These are phyloP conservation scores for Nidularia sp. DNA, from an alignment of 768 basidiomycete species.

Conservation along the genomic window DNA sequence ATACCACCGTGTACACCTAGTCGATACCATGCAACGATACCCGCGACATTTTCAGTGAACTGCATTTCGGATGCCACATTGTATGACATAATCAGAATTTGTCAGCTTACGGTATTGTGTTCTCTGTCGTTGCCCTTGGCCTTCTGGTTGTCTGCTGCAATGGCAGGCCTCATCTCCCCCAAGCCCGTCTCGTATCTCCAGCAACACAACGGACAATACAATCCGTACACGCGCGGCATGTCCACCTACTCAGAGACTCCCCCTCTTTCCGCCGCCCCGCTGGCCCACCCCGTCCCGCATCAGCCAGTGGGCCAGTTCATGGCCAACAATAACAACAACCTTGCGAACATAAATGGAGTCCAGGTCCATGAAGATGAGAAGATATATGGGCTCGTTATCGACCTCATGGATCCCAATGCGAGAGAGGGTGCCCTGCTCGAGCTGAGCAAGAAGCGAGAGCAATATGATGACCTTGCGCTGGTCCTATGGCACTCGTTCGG, in stretches of 20 bases:
- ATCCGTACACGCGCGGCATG: slow-evolving; percentile 53
- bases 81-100: no score
- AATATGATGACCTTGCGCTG: slow-evolving; percentile 96
- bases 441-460: slow-evolving; percentile 97
- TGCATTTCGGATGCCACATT: no score
- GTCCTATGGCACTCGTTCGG: slow-evolving; percentile 99
- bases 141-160: slow-evolving; percentile 23
- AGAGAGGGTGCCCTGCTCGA: slow-evolving; percentile 90
- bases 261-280: slow-evolving; percentile 46
- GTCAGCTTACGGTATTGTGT: no score
- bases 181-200: slow-evolving; percentile 64
- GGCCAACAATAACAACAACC: slow-evolving; percentile 16
- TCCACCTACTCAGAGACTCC: slow-evolving; percentile 60
- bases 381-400: slow-evolving; percentile 88
- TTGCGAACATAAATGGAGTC: slow-evolving; percentile 12
- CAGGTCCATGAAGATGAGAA: slow-evolving; percentile 57
- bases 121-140: background rate
- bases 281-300: slow-evolving; percentile 56
- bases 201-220: slow-evolving; percentile 52
- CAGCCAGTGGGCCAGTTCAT: slow-evolving; percentile 39
- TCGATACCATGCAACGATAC: no score
- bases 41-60: no score
- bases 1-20: no score
- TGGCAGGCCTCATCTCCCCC: slow-evolving; percentile 63
- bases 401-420: slow-evolving; percentile 76